Evolutionary conservation across 345 rosid genomes (phyloP).

Genomic region (Salix viminalis): DNA sequence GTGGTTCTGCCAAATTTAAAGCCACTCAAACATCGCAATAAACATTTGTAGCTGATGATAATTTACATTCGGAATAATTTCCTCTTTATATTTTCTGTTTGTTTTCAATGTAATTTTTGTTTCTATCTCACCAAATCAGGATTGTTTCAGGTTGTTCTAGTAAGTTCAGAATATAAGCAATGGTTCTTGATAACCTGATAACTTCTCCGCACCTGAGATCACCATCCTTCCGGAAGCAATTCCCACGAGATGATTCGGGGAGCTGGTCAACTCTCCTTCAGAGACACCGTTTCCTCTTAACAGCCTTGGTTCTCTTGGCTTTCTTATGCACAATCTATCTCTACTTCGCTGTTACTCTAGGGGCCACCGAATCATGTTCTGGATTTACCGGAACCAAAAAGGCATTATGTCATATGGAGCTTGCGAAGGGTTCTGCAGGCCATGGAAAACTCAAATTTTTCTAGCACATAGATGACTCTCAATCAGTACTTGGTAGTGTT

Average conservation of each 20-base stretch:
- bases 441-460: conserved; percentile 26
- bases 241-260: conserved; percentile 66
- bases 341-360: conserved; percentile 85
- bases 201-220: conserved; percentile 75
- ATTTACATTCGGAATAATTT: not conserved
- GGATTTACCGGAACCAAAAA: conserved; percentile 59
- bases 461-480: conserved; percentile 5
- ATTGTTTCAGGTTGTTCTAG: conserved; percentile 7
- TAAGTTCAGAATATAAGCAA: conserved; percentile 10
- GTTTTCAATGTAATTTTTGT: not conserved
- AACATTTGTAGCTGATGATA: not conserved
- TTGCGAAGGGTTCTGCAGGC: conserved; percentile 31
- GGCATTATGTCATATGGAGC: conserved; percentile 54
- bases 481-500: not conserved
- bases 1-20: too few relatives aligned
- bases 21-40: too few relatives aligned
- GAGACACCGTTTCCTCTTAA: conserved; percentile 85
- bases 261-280: conserved; percentile 67
- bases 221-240: conserved; percentile 55
- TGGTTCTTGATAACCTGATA: conserved; percentile 72
- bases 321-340: conserved; percentile 86
- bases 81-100: not conserved
- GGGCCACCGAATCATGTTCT: conserved; percentile 54
- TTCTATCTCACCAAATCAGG: not conserved
- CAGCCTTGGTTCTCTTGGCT: conserved; percentile 66